Conservation (phyloP, 106 monocot genomes). For the Cymbidium sinense region DNA sequence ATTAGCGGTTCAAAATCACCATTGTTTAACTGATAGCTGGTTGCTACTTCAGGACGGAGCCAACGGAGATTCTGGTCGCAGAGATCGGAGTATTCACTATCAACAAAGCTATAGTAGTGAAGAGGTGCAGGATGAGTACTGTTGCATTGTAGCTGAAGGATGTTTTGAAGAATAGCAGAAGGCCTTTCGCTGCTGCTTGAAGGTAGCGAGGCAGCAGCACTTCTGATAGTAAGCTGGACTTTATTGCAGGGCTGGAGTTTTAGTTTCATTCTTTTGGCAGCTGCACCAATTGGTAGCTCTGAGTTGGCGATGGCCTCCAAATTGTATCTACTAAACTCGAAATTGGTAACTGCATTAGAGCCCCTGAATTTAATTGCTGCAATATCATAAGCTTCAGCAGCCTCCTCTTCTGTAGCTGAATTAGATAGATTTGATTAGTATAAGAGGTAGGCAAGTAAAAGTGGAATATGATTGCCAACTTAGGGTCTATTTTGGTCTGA, state of each 20-base stretch:
- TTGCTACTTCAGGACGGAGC: background rate
- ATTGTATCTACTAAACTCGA: slow-evolving; percentile 20
- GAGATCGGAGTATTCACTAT: background rate
- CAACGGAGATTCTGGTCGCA: slow-evolving; percentile 16
- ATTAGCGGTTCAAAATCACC: background rate
- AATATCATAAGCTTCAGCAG: slow-evolving; percentile 42
- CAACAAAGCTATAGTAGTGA: slow-evolving; percentile 4
- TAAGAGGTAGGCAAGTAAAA: background rate
- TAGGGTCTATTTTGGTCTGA: too few species aligned
- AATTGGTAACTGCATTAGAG: slow-evolving; percentile 47
- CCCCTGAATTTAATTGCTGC: slow-evolving; percentile 45
- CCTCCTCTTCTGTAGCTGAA: slow-evolving; percentile 49
- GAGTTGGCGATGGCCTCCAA: slow-evolving; percentile 9
- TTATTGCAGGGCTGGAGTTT: slow-evolving; percentile 1
- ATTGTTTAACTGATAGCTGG: background rate
- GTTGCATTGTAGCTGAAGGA: slow-evolving; percentile 20
- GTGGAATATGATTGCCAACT: too few species aligned
- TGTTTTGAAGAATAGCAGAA: slow-evolving; percentile 14
- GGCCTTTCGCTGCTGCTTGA: background rate
- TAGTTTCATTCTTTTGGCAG: slow-evolving; percentile 2
- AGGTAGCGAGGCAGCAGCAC: background rate
- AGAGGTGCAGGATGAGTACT: slow-evolving; percentile 9
- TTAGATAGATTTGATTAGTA: background rate
- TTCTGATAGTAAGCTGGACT: background rate
- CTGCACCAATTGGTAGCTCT: slow-evolving; percentile 11